Conservation (phyloP, 2,329 filamentous ascomycete species). For the Verticillium klebahnii region DNA sequence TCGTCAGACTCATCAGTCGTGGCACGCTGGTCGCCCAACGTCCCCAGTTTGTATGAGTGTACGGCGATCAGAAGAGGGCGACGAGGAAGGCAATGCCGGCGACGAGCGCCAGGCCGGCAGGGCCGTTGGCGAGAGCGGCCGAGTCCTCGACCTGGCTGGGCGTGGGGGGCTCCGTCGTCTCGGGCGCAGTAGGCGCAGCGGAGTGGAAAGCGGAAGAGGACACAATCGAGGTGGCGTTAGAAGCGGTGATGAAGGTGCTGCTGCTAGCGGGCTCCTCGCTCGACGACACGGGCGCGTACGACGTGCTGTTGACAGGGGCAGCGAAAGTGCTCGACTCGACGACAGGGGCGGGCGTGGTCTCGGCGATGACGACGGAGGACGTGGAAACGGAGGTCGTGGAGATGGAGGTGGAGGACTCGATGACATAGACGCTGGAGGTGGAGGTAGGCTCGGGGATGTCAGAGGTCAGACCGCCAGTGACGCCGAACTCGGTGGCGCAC, state of each 20-base stretch:
- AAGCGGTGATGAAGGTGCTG: background rate
- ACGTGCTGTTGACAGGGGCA: background rate
- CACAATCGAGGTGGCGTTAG: background rate
- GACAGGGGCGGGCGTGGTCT: background rate
- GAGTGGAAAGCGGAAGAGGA: background rate
- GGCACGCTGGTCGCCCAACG: conserved; percentile 7
- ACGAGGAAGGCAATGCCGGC: conserved; percentile 10
- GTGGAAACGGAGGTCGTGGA: background rate
- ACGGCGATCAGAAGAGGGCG: conserved; percentile 8
- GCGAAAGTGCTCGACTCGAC: background rate
- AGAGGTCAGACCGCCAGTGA: conserved; percentile 44
- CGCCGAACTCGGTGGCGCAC: conserved; percentile 47
- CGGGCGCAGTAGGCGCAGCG: background rate
- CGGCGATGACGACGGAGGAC: background rate
- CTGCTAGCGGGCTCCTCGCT: background rate
- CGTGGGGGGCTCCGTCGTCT: conserved; percentile 6
- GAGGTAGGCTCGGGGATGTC: conserved; percentile 33
- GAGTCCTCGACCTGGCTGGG: background rate
- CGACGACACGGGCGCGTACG: background rate
- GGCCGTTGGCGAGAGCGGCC: conserved; percentile 7
- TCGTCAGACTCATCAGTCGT: conserved; percentile 13
- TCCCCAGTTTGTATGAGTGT: conserved; percentile 10
- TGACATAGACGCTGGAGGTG: conserved; percentile 51
- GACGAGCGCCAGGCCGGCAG: conserved; percentile 8
- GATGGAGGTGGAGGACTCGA: conserved; percentile 28